Conservation (phyloP, 345 rosid genomes). For the Bruguiera gymnorhiza region DNA sequence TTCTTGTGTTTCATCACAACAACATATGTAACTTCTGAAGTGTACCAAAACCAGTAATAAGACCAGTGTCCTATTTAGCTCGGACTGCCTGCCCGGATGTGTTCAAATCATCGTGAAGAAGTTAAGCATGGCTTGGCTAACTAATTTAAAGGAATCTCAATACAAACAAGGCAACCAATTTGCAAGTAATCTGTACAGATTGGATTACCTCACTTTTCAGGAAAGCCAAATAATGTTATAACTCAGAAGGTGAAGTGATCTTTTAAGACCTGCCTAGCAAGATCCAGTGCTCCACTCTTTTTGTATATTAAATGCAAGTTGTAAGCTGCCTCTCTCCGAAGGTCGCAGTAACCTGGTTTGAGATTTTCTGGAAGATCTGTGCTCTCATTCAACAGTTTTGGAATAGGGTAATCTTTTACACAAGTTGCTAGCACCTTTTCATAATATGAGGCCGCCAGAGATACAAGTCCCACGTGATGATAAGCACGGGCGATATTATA, state of each 20-base stretch:
- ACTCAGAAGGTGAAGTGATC: slow-evolving; percentile 53
- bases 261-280: slow-evolving; percentile 70
- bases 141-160: no score
- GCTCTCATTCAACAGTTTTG: slow-evolving; percentile 54
- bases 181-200: no score
- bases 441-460: slow-evolving; percentile 64
- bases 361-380: slow-evolving; percentile 25
- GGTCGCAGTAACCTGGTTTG: slow-evolving; percentile 51
- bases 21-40: no score
- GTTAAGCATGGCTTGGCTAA: no score
- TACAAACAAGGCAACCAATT: no score
- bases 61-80: no score
- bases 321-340: slow-evolving; percentile 69
- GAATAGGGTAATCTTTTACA: slow-evolving; percentile 66
- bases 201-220: no score
- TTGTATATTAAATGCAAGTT: slow-evolving; percentile 66
- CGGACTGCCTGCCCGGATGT: no score
- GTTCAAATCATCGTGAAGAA: no score
- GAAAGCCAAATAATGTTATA: no score
- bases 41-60: no score
- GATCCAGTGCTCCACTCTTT: slow-evolving; percentile 60
- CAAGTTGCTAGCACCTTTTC: slow-evolving; percentile 56
- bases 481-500: slow-evolving; percentile 70
- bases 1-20: no score
- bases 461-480: slow-evolving; percentile 73